Evolutionary conservation across 305 asterid genomes (phyloP).

Genomic region (Fraxinus floribunda): DNA sequence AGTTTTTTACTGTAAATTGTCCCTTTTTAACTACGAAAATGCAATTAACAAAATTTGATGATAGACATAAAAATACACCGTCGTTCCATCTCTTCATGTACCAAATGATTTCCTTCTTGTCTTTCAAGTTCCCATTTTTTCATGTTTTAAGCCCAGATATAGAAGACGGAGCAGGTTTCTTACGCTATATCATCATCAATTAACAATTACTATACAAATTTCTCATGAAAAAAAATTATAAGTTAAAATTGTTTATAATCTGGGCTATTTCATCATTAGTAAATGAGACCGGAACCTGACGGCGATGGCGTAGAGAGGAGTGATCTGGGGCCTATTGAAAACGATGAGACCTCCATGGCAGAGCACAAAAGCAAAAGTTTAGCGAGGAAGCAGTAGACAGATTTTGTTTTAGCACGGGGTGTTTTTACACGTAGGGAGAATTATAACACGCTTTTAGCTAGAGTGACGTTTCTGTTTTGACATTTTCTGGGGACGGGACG

Average conservation of each 20-base stretch:
- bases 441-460: not conserved
- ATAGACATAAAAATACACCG: not conserved
- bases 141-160: not conserved
- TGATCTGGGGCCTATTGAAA: slow-evolving; percentile 38
- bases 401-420: not conserved
- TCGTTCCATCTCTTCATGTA: not conserved
- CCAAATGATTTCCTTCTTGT: not conserved
- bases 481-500: not conserved
- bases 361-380: not conserved
- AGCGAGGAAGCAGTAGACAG: slow-evolving; percentile 1
- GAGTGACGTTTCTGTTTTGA: not conserved
- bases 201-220: not conserved
- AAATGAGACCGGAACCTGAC: slow-evolving; percentile 36
- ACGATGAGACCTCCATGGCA: slow-evolving; percentile 53
- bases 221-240: not conserved
- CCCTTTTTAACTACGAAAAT: not conserved
- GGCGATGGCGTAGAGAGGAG: slow-evolving; percentile 32
- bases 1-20: not conserved
- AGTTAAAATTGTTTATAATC: not conserved
- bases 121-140: not conserved
- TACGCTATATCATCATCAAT: not conserved
- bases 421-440: not conserved
- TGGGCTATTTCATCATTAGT: not conserved
- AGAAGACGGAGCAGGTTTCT: not conserved
- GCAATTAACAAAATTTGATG: not conserved